Evolutionary conservation across 108 stramenopile species (phyloP), one percentile per base, ranked within the genome.

Genomic region (Skeletonema marinoi): DNA sequence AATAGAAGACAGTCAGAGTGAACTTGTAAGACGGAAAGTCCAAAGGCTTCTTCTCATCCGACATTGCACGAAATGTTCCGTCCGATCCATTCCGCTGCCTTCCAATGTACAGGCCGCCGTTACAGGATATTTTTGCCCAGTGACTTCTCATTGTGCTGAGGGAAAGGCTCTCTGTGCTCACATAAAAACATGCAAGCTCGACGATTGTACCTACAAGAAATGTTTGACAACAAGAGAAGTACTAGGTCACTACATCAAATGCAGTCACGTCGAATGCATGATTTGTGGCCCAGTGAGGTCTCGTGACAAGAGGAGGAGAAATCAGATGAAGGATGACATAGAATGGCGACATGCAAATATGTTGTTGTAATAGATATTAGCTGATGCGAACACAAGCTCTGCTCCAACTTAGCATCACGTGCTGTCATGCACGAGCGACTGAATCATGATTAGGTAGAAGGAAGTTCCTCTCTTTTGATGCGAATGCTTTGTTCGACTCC

Each of bases 11-110:
- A 46, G 44, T 4, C 54, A 56, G 7, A 56, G 54, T 56, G 21
- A 56, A 56, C 54, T 70, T 10, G 39, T 81, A 16, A 31, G 62
- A 65, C 73, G 80, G 14, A 81, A 81, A 66, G 50, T 81, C 31
- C 73, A 74, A 66, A 70, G 80, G 38, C 80, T 81, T 42, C 73
- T 81, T 46, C 73, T 81, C 17, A 70, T 81, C 30, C 73, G 73
- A 54, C 80, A 81, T 58, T 73, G 72, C n/a, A 70, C 80, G 10
- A 59, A 32, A 38, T 81, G 80, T 32, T 36, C 67, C 14, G 31
- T 81, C 3, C 16, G 66, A 29, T 51, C 63, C 35, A 32, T 70
- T 33, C 31, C 48, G 16, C 42, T 17, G 9, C 30, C 33, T 19
- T 35, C 32, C 25, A 65, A 31, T 12, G 33, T 19, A 65, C 12